Conservation (phyloP, 306 rosid species). For the Mimosa bimucronata region DNA sequence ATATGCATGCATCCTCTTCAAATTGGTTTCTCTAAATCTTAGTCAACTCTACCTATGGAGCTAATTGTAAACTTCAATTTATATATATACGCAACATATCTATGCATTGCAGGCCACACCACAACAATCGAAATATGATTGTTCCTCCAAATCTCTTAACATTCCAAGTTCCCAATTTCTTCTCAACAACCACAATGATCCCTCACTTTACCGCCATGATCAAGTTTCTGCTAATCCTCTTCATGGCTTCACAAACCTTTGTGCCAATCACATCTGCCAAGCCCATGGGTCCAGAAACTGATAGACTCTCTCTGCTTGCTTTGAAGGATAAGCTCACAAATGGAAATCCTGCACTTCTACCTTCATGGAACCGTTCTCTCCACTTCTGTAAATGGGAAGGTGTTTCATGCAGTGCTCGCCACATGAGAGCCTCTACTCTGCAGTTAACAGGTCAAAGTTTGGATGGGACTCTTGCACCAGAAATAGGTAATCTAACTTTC, state of each 20-base stretch:
- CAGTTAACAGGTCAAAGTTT: constrained; percentile 6
- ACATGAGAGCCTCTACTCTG: constrained; percentile 33
- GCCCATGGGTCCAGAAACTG: constrained; percentile 26
- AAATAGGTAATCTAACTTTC: constrained; percentile 39
- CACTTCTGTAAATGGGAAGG: constrained; percentile 37
- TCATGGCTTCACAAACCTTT: not conserved
- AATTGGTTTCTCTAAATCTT: not conserved
- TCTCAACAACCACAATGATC: not conserved
- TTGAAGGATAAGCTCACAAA: constrained; percentile 37
- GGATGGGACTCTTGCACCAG: constrained; percentile 35
- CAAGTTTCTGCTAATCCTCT: not conserved
- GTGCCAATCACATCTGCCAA: not conserved
- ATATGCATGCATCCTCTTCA: no score
- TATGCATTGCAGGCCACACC: no score
- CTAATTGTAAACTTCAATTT: no score
- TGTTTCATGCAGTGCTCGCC: constrained; percentile 30
- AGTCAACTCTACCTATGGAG: not conserved
- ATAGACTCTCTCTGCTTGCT: constrained; percentile 30
- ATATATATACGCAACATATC: no score
- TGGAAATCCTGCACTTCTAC: constrained; percentile 21
- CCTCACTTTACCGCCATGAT: not conserved
- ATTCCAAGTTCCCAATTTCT: not conserved
- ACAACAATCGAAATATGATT: no score
- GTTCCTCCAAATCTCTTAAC: not conserved
- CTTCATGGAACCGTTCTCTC: constrained; percentile 45